Percentiles rank a stretch among this genome's conserved stretches.
These are phyloP conservation scores for Cryptomeria japonica DNA, from an alignment of 75 land plant genomes.

Conservation along the genomic window DNA sequence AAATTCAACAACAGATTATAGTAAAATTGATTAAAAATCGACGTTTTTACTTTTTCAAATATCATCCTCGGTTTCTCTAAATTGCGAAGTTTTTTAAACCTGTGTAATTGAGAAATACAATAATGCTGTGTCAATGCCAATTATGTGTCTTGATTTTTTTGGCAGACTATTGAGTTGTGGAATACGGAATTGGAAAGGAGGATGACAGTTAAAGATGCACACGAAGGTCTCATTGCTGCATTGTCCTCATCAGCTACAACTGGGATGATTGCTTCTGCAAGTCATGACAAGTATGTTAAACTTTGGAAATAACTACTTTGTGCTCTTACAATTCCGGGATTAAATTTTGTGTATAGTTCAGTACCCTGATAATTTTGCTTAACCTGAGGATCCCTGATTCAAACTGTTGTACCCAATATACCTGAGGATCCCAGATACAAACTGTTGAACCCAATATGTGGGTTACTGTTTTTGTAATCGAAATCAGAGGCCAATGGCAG, in stretches of 20 bases:
- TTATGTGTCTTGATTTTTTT: background rate
- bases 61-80: background rate
- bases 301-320: conserved; percentile 30
- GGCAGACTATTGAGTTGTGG: conserved; percentile 50
- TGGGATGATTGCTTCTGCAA: conserved; percentile 58
- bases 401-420: too few species aligned
- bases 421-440: too few species aligned
- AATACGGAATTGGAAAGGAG: conserved; percentile 32
- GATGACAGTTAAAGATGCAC: conserved; percentile 45
- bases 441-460: background rate
- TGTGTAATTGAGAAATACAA: background rate
- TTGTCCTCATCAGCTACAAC: conserved; percentile 42
- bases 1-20: background rate
- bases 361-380: background rate
- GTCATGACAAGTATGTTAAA: conserved; percentile 47
- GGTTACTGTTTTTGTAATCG: background rate
- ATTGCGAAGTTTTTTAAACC: background rate
- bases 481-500: background rate
- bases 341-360: background rate
- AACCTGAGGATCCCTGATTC: background rate
- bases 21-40: background rate
- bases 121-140: background rate
- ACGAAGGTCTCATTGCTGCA: conserved; percentile 46
- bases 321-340: background rate
- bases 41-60: background rate